Base-by-base conservation (phyloP, 148 eudicot species). In the Rhododendron kiyosumense region DNA sequence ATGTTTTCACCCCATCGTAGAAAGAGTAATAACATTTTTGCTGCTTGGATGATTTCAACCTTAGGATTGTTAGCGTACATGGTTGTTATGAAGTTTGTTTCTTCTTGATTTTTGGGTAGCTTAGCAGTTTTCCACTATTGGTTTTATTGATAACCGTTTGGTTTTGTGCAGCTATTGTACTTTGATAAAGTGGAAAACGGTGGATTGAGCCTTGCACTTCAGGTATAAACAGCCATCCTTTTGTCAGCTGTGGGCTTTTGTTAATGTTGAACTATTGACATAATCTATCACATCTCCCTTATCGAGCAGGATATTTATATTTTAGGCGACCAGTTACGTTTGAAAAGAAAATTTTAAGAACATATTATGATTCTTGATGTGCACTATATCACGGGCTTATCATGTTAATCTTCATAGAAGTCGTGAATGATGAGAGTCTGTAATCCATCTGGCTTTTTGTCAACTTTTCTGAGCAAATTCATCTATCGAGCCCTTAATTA, bases 141-240 rank as follows among this genome's bases (percentile, higher is more conserved):
- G 20, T 13, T 78, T 85, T 78, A 69, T 85, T 82, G 45, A 87
- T 67, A 41, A 38, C 46, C 51, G 24, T 73, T 43, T 15, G 79
- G 17, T 85, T 54, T 85, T 89, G 67, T 93, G 88, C 98, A 97
- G 98, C 92, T 97, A 34, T 88, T 97, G 90, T 94, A 94, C 88
- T 95, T 97, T 85, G 99, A 97, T 81, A 91, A 89, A 69, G 98
- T 93, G 84, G 98, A 92, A 69, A 95, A 92, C 65, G 97, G 98
- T 85, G 98, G 99, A 81, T 88, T 95, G 85, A 92, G 93, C 89
- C 98, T 97, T 89, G 94, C 98, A 59, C 90, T 97, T 81, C 99
- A 97, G 99, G 99, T 95, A 89, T 45, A 48, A 5, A 82, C 46
- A 24, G 46, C 61, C n/a, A 1, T 41, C 51, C 34, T 38, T 36